These are phyloP conservation scores for Populus hybrid DNA, from an alignment of 441 rosid genomes.

Conservation along the genomic window DNA sequence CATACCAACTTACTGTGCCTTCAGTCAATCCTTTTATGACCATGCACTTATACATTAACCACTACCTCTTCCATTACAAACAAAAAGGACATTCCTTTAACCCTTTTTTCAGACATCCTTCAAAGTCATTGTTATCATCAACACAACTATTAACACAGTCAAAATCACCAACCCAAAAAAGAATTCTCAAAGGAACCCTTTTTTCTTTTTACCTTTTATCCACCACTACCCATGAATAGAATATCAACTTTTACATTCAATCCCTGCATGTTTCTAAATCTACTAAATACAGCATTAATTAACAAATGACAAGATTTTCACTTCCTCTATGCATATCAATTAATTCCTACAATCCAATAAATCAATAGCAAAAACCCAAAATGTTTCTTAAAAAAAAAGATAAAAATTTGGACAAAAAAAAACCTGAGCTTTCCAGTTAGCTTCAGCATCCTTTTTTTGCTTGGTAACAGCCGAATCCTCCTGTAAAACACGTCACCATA, in stretches of 20 bases:
- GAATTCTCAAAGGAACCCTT: background rate
- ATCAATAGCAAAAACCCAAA: background rate
- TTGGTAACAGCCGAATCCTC: conserved; percentile 75
- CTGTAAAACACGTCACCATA: conserved; percentile 27
- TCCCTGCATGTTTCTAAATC: background rate
- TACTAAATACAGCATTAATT: background rate
- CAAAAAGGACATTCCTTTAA: too few species aligned
- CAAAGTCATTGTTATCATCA: background rate
- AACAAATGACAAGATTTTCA: background rate
- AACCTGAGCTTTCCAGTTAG: conserved; percentile 96
- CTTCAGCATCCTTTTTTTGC: conserved; percentile 98
- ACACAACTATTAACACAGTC: background rate
- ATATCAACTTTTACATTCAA: background rate
- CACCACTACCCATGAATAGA: background rate
- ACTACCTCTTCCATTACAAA: too few species aligned
- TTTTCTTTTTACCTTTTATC: too few species aligned
- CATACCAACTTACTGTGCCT: too few species aligned
- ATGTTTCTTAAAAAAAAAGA: background rate
- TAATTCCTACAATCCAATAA: background rate
- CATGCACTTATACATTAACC: too few species aligned
- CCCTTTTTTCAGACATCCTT: too few species aligned
- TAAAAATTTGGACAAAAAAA: background rate
- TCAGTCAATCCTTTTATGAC: too few species aligned
- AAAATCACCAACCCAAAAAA: background rate
- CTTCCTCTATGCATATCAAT: too few species aligned